Evolutionary conservation across 2,329 filamentous ascomycete species (phyloP).

Genomic region (Fusarium pininemorale): DNA sequence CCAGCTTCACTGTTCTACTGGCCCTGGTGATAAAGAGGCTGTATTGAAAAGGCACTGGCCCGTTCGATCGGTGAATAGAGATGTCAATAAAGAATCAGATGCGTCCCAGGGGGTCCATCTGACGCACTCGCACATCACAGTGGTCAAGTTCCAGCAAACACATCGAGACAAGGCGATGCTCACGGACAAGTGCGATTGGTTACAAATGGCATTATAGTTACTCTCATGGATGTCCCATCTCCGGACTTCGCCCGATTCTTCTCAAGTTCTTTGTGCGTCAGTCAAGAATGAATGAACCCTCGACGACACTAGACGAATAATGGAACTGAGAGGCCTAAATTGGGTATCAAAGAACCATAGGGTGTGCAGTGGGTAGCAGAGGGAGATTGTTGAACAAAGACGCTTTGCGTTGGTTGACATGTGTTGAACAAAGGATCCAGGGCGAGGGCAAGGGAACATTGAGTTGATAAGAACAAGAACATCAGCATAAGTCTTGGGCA

Average conservation of each 20-base stretch:
- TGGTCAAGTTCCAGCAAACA: background rate
- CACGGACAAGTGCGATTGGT: background rate
- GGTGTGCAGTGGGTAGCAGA: background rate
- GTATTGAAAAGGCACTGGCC: background rate
- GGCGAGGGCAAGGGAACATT: background rate
- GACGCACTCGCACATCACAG: background rate
- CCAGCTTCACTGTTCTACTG: background rate
- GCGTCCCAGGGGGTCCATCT: background rate
- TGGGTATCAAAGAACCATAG: background rate
- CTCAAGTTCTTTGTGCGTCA: slow-evolving; percentile 15
- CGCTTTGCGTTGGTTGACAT: background rate
- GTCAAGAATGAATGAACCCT: background rate
- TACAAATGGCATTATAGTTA: background rate
- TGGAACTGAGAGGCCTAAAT: slow-evolving; percentile 13
- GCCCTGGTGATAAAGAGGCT: background rate
- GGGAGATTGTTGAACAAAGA: slow-evolving; percentile 13
- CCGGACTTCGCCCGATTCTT: background rate
- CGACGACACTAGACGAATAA: background rate
- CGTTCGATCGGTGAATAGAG: background rate
- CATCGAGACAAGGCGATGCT: background rate
- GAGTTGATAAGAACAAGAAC: slow-evolving; percentile 10
- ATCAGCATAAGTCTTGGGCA: background rate
- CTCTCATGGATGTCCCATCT: background rate
- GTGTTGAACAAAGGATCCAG: slow-evolving; percentile 11
- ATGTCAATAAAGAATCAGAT: slow-evolving; percentile 11